phyloP scores from a whole-genome alignment of 108 stramenopile genomes.

The Schizochytrium sp. region DNA sequence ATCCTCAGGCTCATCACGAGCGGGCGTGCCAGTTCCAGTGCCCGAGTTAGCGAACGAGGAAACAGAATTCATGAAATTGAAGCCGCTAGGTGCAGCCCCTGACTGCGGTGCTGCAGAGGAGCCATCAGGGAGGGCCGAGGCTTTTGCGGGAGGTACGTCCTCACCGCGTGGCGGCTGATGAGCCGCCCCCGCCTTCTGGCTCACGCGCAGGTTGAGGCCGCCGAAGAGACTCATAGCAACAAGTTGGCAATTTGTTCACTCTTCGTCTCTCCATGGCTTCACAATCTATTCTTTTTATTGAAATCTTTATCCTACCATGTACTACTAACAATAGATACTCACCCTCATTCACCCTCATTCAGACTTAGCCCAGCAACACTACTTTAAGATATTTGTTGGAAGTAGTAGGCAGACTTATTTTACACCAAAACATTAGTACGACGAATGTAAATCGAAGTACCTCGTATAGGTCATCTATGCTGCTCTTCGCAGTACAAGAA shows the following conservation, averaged over 20 bases:
- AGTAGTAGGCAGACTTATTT: background rate
- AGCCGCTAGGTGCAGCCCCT: slow-evolving; percentile 28
- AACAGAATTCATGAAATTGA: background rate
- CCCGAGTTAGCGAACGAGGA: background rate
- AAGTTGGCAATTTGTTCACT: background rate
- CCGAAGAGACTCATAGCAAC: slow-evolving; percentile 51
- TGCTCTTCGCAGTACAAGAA: too few relatives aligned
- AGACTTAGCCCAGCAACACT: background rate
- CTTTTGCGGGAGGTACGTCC: background rate
- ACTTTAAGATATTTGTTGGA: background rate
- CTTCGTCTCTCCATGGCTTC: background rate
- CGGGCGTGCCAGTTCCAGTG: background rate
- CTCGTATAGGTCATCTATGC: too few relatives aligned
- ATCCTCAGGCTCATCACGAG: background rate
- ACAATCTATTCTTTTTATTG: background rate
- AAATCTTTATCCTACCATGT: background rate
- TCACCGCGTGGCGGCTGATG: background rate
- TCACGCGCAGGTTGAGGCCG: slow-evolving; percentile 49
- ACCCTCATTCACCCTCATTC: too few relatives aligned
- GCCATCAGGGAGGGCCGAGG: background rate
- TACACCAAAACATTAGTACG: background rate
- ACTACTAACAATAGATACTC: background rate
- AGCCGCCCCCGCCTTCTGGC: background rate
- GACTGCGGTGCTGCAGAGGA: background rate
- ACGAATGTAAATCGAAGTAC: too few relatives aligned